Conservation (phyloP, 768 basidiomycete species). For the Multifurca ochricompacta region DNA sequence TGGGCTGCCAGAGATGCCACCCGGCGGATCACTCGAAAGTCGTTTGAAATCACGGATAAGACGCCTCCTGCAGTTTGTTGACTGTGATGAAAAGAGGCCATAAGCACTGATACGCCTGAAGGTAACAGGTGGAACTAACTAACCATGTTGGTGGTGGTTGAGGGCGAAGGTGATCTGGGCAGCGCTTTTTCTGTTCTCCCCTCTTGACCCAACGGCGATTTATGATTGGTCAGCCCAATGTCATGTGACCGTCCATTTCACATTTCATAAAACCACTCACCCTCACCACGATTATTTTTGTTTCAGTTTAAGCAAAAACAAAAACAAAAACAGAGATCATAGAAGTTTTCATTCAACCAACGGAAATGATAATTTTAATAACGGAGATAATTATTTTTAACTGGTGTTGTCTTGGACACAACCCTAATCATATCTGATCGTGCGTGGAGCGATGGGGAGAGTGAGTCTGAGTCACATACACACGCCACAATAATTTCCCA, state of each 20-base stretch:
- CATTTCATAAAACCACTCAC: no score
- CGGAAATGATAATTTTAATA: no score
- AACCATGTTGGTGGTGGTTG: slow-evolving; percentile 19
- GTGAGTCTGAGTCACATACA: no score
- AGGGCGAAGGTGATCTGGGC: slow-evolving; percentile 5
- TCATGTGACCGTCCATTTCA: slow-evolving; percentile 1
- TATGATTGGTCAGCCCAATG: slow-evolving; percentile 6
- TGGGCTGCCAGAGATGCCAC: slow-evolving; percentile 94
- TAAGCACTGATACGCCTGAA: neutral
- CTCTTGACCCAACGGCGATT: neutral
- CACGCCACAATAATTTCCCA: neutral
- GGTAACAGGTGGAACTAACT: neutral
- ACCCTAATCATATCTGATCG: slow-evolving; percentile 4
- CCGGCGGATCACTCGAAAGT: slow-evolving; percentile 88
- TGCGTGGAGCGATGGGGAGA: neutral
- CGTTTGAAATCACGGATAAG: slow-evolving; percentile 98
- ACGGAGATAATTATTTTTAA: no score
- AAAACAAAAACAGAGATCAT: neutral
- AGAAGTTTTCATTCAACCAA: no score
- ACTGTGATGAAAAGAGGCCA: slow-evolving; percentile 38
- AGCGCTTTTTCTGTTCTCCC: slow-evolving; percentile 10
- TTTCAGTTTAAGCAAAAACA: neutral
- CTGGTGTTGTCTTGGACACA: no score
- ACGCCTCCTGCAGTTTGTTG: slow-evolving; percentile 88
- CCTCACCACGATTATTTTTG: no score